Conservation (phyloP, 2,329 filamentous ascomycete genomes). For the Cercospora canescens region DNA sequence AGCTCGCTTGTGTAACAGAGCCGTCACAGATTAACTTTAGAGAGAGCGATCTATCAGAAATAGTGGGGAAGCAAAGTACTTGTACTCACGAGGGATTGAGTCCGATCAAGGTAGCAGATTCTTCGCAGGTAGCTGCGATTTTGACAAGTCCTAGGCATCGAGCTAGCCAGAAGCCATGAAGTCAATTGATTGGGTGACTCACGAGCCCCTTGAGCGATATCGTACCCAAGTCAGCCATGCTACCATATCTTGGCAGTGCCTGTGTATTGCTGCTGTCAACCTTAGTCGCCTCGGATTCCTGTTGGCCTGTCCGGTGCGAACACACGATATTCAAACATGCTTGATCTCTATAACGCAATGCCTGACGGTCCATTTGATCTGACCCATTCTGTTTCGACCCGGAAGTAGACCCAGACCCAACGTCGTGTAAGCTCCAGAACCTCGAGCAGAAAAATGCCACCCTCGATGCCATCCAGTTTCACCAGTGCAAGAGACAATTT, state of each 20-base stretch:
- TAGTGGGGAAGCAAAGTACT: background rate
- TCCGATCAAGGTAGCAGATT: background rate
- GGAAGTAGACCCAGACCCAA: constrained; percentile 97
- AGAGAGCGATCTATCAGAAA: background rate
- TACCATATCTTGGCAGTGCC: background rate
- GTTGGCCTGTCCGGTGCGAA: background rate
- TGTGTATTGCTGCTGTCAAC: too few species aligned
- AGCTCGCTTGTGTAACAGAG: background rate
- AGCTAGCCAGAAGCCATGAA: background rate
- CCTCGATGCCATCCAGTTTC: constrained; percentile 82
- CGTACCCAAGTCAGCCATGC: background rate
- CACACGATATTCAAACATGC: background rate
- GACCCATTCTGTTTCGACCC: constrained; percentile 89
- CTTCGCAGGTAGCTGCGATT: background rate
- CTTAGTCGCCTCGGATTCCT: background rate
- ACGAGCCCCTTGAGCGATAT: background rate
- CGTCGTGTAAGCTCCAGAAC: constrained; percentile 81
- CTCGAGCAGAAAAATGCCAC: constrained; percentile 84
- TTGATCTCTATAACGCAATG: background rate
- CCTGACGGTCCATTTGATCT: constrained; percentile 12
- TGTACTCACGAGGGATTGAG: background rate
- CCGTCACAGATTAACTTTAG: too few species aligned
- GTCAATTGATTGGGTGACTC: background rate
- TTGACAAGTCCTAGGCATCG: background rate
- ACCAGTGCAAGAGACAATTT: constrained; percentile 82